Conservation (phyloP, 225 moss, liverwort and hornwort species). For the Pseudoscleropodium purum region DNA sequence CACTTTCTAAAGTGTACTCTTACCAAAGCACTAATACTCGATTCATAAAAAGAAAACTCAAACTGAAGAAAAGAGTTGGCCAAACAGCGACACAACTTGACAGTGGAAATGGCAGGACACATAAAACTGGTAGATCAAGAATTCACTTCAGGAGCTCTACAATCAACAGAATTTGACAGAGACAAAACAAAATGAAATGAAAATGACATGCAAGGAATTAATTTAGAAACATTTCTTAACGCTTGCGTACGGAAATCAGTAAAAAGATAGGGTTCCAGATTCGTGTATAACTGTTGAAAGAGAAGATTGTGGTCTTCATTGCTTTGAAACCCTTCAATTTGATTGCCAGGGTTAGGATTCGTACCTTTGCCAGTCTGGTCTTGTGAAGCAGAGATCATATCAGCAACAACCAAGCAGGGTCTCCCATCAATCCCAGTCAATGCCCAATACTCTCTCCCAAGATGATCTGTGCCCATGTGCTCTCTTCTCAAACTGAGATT, state of each 20-base stretch:
- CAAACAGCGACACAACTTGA: not conserved
- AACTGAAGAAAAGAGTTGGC: not conserved
- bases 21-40: not conserved
- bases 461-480: slow-evolving; percentile 71
- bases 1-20: not conserved
- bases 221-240: not conserved
- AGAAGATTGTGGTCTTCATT: not conserved
- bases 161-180: not conserved
- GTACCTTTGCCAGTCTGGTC: slow-evolving; percentile 14
- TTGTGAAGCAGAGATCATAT: slow-evolving; percentile 4
- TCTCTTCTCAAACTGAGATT: slow-evolving; percentile 71
- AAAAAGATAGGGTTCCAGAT: not conserved
- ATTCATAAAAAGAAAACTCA: not conserved
- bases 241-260: not conserved
- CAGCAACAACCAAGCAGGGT: slow-evolving; percentile 72
- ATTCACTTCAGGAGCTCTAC: not conserved
- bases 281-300: not conserved
- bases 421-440: slow-evolving; percentile 57
- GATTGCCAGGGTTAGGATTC: not conserved
- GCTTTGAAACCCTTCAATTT: not conserved
- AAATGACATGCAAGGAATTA: not conserved
- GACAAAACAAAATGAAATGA: not conserved
- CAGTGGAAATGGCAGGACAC: not conserved
- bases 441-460: slow-evolving; percentile 82
- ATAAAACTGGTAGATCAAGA: not conserved